A percentile compares a stretch with the other conserved stretches of the same genome.
Conservation (phyloP, 192 early-diverging fungal species). For the Backusella sp. region DNA sequence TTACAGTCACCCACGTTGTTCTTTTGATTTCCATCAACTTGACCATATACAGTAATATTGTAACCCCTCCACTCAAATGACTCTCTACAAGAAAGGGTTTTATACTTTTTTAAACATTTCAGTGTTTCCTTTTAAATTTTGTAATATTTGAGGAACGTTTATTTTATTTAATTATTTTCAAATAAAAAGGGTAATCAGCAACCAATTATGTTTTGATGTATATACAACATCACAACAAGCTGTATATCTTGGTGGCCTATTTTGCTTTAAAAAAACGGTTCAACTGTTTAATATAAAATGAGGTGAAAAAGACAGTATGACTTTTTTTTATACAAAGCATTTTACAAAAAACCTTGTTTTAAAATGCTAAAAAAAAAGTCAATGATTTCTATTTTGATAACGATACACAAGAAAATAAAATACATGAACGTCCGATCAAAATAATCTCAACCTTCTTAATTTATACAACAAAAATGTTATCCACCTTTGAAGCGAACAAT, state of each 20-base stretch:
- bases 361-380: background rate
- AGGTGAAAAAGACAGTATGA: no score
- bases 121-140: background rate
- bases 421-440: background rate
- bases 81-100: background rate
- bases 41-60: background rate
- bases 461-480: background rate
- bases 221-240: background rate
- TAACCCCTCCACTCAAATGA: background rate
- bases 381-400: background rate
- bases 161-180: background rate
- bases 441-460: background rate
- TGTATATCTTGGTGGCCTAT: background rate
- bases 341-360: background rate
- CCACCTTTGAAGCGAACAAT: background rate
- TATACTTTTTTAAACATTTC: background rate
- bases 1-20: background rate
- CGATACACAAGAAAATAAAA: background rate
- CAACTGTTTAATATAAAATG: no score
- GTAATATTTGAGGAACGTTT: background rate
- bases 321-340: no score
- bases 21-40: background rate
- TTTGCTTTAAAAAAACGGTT: no score
- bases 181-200: background rate
- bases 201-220: background rate